These are phyloP conservation scores for Scheffersomyces segobiensis DNA, from an alignment of 1,139 yeast species.

Conservation along the genomic window DNA sequence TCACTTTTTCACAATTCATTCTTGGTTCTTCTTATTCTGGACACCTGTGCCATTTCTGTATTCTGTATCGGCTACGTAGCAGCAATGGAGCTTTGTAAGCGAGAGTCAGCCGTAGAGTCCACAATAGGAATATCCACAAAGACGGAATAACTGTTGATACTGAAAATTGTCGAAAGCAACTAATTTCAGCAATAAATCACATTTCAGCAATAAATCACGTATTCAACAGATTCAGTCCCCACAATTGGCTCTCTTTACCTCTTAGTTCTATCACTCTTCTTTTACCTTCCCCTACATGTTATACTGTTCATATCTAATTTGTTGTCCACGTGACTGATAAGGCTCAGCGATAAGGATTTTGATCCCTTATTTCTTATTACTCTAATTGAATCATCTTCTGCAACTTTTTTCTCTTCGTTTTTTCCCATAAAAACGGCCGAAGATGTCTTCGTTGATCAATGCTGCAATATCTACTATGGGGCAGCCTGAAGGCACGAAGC, in stretches of 20 bases:
- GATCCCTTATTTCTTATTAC: not conserved
- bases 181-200: not conserved
- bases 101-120: not conserved
- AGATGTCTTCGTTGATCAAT: slow-evolving; percentile 8
- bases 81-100: not conserved
- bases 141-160: not conserved
- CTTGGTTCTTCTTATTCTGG: not conserved
- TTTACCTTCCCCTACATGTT: not conserved
- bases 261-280: not conserved
- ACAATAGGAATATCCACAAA: not conserved
- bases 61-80: no score
- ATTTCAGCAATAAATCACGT: no score
- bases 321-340: not conserved
- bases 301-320: not conserved
- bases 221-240: no score
- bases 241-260: not conserved
- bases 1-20: no score
- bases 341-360: not conserved
- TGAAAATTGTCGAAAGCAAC: not conserved
- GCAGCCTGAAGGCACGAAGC: slow-evolving; percentile 2
- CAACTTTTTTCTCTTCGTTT: no score
- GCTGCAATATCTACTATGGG: slow-evolving; percentile 16
- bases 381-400: not conserved
- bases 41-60: not conserved
- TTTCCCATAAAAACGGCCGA: not conserved